Evolutionary conservation across 2,329 filamentous ascomycete species (phyloP).

Genomic region (Fusarium albidum): DNA sequence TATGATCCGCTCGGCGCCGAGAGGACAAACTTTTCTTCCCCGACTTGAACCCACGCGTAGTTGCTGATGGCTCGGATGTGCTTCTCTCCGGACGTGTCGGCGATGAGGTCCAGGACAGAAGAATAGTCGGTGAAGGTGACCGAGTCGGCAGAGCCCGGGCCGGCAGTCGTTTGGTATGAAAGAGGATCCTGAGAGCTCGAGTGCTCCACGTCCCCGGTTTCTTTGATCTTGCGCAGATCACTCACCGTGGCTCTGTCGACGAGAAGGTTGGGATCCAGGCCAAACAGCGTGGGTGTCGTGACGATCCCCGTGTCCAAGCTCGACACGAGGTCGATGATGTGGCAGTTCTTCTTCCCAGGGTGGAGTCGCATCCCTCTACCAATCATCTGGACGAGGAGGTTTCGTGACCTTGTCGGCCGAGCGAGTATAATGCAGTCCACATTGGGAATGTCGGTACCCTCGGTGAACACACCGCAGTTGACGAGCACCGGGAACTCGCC

Average conservation of each 20-base stretch:
- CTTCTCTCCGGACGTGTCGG: conserved; percentile 79
- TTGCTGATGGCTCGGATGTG: conserved; percentile 80
- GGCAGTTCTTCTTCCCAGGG: conserved; percentile 84
- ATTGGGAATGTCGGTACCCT: conserved; percentile 97
- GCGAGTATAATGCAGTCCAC: conserved; percentile 93
- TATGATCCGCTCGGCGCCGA: conserved; percentile 70
- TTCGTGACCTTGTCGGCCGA: conserved; percentile 89
- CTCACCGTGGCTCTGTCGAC: conserved; percentile 71
- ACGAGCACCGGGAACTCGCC: conserved; percentile 86
- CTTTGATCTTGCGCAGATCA: conserved; percentile 65
- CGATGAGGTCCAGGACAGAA: conserved; percentile 88
- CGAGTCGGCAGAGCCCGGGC: conserved; percentile 44
- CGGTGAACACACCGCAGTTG: conserved; percentile 96
- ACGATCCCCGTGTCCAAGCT: conserved; percentile 85
- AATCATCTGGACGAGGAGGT: conserved; percentile 96
- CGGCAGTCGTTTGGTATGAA: conserved; percentile 19
- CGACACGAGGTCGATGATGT: conserved; percentile 95
- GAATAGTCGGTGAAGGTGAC: conserved; percentile 91
- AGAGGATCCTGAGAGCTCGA: conserved; percentile 22
- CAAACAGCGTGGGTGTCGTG: conserved; percentile 91
- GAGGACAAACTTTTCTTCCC: conserved; percentile 75
- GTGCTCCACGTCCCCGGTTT: conserved; percentile 55
- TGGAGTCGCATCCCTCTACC: conserved; percentile 89
- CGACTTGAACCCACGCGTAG: conserved; percentile 84
- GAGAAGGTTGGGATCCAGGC: conserved; percentile 83